Base-by-base conservation (phyloP, 2,329 filamentous ascomycete genomes). In the Bipolaris bicolor region DNA sequence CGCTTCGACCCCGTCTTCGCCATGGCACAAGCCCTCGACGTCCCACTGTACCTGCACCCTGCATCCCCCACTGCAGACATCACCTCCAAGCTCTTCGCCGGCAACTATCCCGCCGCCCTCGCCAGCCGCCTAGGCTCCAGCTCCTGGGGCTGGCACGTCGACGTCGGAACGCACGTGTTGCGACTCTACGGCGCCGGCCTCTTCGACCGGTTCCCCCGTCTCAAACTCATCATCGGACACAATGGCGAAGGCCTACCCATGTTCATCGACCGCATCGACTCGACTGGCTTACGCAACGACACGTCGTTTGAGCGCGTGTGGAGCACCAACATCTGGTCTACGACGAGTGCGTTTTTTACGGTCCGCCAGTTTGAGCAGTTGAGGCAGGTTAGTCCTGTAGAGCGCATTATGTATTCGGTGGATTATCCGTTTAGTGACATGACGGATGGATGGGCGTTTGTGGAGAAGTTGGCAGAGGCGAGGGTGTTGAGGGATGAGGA, bases 121-220 rank as follows among this genome's bases (percentile, higher is more conserved):
- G 26, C 26, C 15, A 26, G 44, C 3, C 18, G 45, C 16, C 44
- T 54, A 3, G 51, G 34, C 13, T 18, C 36, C 1, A 54, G 13
- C 2, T 48, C 44, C 10, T 49, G 51, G 26, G 51, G 43, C 16
- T 53, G 51, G 43, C 43, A 48, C 20, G 18, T 48, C 24, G 51
- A 48, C 20, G 51, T 48, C 1, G 44, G 36, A 15, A 43, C n/a
- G n/a, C 36, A 29, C 6, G 44, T 49, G 0, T 24, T 54, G 5
- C 44, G 29, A 0, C 36, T 54, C 20, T 43, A 43, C 26, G 7
- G 18, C 15, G 26, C 44, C 2, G 36, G 29, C 0, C 13, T 43
- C 1, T 54, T 43, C 10, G 52, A 54, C 33, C 52, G 36, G 1
- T 49, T 54, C 3, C 29, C 45, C 3, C 18, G 13, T 4, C 36